Percentiles rank a stretch among this genome's conserved stretches.
Evolutionary conservation across 768 basidiomycete genomes (phyloP).

Genomic region (Tremella yokohamensis): DNA sequence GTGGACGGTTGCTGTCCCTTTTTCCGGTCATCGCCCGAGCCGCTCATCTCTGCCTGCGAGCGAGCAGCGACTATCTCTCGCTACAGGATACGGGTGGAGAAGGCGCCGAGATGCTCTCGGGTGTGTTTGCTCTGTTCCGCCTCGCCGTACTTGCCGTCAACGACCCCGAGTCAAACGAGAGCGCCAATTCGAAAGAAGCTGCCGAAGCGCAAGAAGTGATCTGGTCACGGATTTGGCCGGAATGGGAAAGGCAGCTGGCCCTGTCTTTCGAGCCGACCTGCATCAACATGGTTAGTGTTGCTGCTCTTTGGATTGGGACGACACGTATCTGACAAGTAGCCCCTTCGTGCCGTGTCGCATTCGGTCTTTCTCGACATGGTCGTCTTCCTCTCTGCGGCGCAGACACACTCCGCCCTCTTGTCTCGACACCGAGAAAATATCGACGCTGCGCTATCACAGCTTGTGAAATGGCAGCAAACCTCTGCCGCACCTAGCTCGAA

Average conservation of each 20-base stretch:
- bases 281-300: constrained; percentile 34
- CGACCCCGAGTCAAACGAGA: not conserved
- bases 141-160: constrained; percentile 17
- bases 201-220: constrained; percentile 20
- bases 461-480: constrained; percentile 14
- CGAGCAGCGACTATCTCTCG: constrained; percentile 25
- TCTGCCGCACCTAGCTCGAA: constrained; percentile 12
- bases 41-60: constrained; percentile 24
- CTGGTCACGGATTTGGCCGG: constrained; percentile 37
- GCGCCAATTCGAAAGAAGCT: not conserved
- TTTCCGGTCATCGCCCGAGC: constrained; percentile 32
- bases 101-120: constrained; percentile 32
- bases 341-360: constrained; percentile 29
- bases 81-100: constrained; percentile 26
- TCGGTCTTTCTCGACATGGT: constrained; percentile 35
- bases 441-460: constrained; percentile 7
- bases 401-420: constrained; percentile 13
- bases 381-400: constrained; percentile 21
- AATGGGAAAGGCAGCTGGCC: constrained; percentile 29
- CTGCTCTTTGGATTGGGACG: not conserved
- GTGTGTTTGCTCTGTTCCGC: constrained; percentile 20
- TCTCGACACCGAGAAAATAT: constrained; percentile 13
- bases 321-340: constrained; percentile 14
- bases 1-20: constrained; percentile 10
- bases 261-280: constrained; percentile 27